Conservation (phyloP, 139 green algal genomes). For the Desmodesmus armatus region DNA sequence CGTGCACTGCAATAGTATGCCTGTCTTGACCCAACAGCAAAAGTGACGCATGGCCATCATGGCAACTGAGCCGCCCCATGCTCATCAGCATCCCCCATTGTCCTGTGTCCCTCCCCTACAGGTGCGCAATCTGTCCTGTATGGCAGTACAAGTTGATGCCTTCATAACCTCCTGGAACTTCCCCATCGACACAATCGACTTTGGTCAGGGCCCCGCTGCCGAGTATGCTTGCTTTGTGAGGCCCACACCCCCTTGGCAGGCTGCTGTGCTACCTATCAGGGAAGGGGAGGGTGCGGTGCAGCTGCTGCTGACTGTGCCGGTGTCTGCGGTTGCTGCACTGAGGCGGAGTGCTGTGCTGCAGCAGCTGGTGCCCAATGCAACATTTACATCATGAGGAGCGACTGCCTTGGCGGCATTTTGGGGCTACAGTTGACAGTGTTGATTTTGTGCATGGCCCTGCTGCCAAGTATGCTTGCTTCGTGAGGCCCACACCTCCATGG, state of each 20-base stretch:
- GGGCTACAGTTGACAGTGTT: not conserved
- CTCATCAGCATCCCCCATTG: not conserved
- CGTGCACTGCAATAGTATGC: not conserved
- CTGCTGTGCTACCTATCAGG: constrained; percentile 10
- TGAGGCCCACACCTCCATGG: constrained; percentile 21
- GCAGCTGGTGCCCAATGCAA: constrained; percentile 9
- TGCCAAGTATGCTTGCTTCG: not conserved
- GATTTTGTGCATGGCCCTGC: constrained; percentile 15
- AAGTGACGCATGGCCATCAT: not conserved
- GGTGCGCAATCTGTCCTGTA: constrained; percentile 24
- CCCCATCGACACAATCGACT: not conserved
- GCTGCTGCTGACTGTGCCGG: constrained; percentile 32
- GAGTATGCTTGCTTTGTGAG: constrained; percentile 11
- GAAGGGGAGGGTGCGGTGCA: not conserved
- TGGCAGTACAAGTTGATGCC: constrained; percentile 8
- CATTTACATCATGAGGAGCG: too few species aligned
- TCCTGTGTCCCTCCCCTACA: not conserved
- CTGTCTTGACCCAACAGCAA: not conserved
- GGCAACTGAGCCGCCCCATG: not conserved
- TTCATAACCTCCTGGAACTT: constrained; percentile 28
- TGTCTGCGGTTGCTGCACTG: constrained; percentile 6
- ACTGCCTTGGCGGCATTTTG: too few species aligned
- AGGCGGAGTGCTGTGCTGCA: not conserved
- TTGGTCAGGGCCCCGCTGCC: not conserved
- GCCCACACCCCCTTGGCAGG: constrained; percentile 24